Evolutionary conservation across 2,329 filamentous ascomycete species (phyloP).

Genomic region (Fusarium longipes): DNA sequence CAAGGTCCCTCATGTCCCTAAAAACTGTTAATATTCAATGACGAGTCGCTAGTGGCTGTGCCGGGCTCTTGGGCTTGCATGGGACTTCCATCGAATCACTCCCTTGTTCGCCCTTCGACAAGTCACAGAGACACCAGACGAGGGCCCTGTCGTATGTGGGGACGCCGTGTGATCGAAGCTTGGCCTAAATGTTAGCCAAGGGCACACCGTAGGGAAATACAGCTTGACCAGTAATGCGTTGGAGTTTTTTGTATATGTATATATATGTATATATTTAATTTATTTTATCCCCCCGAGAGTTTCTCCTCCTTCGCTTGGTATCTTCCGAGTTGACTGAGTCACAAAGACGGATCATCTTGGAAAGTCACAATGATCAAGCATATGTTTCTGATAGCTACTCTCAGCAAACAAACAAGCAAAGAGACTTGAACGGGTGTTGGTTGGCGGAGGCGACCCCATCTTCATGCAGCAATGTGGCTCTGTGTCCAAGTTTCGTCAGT

Average conservation of each 20-base stretch:
- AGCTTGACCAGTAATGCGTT: slow-evolving; percentile 17
- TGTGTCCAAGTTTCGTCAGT: slow-evolving; percentile 26
- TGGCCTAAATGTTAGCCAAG: slow-evolving; percentile 21
- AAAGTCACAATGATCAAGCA: background rate
- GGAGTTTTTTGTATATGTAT: no score
- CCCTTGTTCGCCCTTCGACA: slow-evolving; percentile 27
- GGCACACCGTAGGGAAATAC: slow-evolving; percentile 29
- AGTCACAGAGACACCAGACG: slow-evolving; percentile 39
- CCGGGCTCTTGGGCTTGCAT: slow-evolving; percentile 29
- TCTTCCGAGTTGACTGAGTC: background rate
- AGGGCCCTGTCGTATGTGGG: slow-evolving; percentile 34
- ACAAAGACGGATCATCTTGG: no score
- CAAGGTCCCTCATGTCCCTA: slow-evolving; percentile 13
- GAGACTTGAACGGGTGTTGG: slow-evolving; percentile 14
- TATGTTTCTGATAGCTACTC: slow-evolving; percentile 9
- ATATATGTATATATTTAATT: no score
- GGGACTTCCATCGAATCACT: slow-evolving; percentile 34
- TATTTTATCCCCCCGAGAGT: no score
- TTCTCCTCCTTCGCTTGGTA: slow-evolving; percentile 1
- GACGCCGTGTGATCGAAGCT: slow-evolving; percentile 42
- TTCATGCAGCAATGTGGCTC: slow-evolving; percentile 31
- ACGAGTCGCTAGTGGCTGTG: slow-evolving; percentile 38
- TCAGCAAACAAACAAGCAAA: slow-evolving; percentile 8
- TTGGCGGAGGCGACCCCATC: slow-evolving; percentile 30
- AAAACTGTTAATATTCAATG: slow-evolving; percentile 30